Conservation (phyloP, 2,329 filamentous ascomycete species). For the Aspergillus sp. region DNA sequence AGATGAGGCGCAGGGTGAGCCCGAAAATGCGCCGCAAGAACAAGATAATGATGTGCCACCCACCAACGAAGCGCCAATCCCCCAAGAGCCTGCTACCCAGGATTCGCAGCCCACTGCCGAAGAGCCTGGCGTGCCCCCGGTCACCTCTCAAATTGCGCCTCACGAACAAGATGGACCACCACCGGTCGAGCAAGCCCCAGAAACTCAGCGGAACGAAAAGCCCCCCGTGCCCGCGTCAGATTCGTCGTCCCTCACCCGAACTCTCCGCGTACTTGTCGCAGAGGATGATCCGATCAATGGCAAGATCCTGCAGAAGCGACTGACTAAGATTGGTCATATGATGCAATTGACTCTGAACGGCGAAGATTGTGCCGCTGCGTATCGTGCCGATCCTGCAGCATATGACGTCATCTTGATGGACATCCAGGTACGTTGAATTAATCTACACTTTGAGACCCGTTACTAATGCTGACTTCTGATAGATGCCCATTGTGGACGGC, state of each 20-base stretch:
- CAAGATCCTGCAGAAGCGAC: conserved; percentile 75
- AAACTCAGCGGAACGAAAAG: not conserved
- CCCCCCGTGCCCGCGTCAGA: not conserved
- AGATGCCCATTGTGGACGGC: conserved; percentile 98
- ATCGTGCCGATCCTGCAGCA: conserved; percentile 59
- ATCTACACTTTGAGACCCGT: not conserved
- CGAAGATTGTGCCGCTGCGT: conserved; percentile 75
- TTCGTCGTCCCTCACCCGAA: not conserved
- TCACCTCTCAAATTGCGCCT: not conserved
- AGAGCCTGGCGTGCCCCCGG: no score
- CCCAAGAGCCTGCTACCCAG: not conserved
- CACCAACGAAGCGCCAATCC: conserved; percentile 19
- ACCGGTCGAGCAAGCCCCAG: not conserved
- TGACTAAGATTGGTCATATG: conserved; percentile 73
- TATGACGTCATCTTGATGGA: conserved; percentile 91
- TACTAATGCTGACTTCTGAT: conserved; percentile 1
- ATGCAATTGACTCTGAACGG: conserved; percentile 77
- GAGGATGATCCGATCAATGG: conserved; percentile 90
- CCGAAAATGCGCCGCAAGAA: not conserved
- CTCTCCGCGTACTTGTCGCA: conserved; percentile 65
- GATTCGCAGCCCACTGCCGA: not conserved
- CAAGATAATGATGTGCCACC: not conserved
- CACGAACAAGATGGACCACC: not conserved
- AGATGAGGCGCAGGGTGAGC: no score
- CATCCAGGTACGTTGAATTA: conserved; percentile 67